Evolutionary conservation across 768 basidiomycete species (phyloP).

Genomic region (Xerocomus potaroensis): DNA sequence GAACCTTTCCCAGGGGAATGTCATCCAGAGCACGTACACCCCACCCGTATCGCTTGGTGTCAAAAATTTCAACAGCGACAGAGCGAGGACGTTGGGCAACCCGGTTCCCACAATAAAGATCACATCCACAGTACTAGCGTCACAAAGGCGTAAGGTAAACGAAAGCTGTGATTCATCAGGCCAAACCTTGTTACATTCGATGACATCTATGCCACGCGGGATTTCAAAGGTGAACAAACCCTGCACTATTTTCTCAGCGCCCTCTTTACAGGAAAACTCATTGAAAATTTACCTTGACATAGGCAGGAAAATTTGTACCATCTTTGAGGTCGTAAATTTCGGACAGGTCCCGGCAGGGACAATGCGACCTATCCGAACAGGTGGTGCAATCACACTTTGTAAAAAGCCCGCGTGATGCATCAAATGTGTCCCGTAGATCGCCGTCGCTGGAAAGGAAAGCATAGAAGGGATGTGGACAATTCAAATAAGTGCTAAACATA

Average conservation of each 20-base stretch:
- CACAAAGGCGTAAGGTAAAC: neutral
- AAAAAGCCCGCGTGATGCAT: slow-evolving; percentile 33
- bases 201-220: slow-evolving; percentile 44
- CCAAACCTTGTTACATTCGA: slow-evolving; percentile 63
- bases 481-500: slow-evolving; percentile 18
- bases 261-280: neutral
- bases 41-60: slow-evolving; percentile 58
- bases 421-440: slow-evolving; percentile 15
- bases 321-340: slow-evolving; percentile 30
- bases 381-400: slow-evolving; percentile 41
- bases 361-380: slow-evolving; percentile 34
- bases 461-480: slow-evolving; percentile 6
- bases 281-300: slow-evolving; percentile 32
- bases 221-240: slow-evolving; percentile 45
- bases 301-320: slow-evolving; percentile 35
- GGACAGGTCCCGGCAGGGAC: slow-evolving; percentile 48
- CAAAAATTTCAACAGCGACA: slow-evolving; percentile 61
- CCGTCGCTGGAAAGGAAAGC: slow-evolving; percentile 16
- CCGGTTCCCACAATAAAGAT: slow-evolving; percentile 48
- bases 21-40: slow-evolving; percentile 48
- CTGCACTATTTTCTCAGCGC: slow-evolving; percentile 30
- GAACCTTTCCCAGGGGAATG: slow-evolving; percentile 50
- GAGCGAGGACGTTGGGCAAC: slow-evolving; percentile 58
- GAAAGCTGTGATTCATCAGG: neutral
- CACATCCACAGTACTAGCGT: slow-evolving; percentile 44